These are phyloP conservation scores for Comarum palustre DNA, from an alignment of 306 rosid species.

Conservation along the genomic window DNA sequence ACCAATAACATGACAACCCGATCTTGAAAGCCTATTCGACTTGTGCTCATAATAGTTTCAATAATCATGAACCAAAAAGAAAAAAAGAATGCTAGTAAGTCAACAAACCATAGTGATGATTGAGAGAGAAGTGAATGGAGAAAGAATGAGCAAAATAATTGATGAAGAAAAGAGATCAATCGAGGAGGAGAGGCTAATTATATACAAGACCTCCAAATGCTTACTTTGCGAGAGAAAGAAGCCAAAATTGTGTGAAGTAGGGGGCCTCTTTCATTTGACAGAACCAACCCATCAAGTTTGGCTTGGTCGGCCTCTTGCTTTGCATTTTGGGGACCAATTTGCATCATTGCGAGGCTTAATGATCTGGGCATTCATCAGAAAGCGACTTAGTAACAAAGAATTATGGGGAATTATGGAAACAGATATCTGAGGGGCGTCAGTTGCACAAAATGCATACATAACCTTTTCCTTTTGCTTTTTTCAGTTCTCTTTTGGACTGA, in stretches of 20 bases:
- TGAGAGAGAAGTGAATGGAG: neutral
- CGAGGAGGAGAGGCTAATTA: neutral
- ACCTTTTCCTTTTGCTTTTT: neutral
- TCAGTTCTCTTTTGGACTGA: neutral
- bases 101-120: neutral
- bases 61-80: constrained; percentile 26
- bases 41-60: constrained; percentile 23
- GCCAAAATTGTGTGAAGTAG: constrained; percentile 47
- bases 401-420: neutral
- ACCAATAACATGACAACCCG: neutral
- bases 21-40: constrained; percentile 14
- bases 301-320: constrained; percentile 38
- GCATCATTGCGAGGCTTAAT: neutral
- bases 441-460: neutral
- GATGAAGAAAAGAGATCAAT: neutral
- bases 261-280: constrained; percentile 37
- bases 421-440: neutral
- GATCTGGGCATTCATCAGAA: neutral
- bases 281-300: constrained; percentile 32
- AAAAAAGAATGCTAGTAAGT: constrained; percentile 5
- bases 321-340: constrained; percentile 11
- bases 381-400: neutral
- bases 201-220: constrained; percentile 37
- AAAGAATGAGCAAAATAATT: constrained; percentile 8
- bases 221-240: constrained; percentile 58